phyloP scores from a whole-genome alignment of 495 filamentous ascomycete species.

The Cetradonia linearis region DNA sequence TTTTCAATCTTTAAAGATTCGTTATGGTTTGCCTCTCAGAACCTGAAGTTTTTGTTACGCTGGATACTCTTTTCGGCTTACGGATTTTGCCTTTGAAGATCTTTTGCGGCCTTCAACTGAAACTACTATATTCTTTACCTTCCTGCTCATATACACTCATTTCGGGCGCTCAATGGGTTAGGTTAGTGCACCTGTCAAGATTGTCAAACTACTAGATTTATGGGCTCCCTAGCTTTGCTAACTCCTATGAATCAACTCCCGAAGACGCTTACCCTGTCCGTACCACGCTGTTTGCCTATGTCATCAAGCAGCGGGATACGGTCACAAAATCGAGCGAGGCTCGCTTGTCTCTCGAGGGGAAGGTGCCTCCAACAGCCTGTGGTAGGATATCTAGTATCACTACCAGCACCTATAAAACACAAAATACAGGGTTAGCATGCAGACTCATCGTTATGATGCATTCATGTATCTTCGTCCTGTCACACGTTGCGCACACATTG shows the following conservation, averaged over 20 bases:
- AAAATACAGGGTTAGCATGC: background rate
- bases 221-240: background rate
- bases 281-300: no score
- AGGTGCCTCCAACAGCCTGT: background rate
- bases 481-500: background rate
- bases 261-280: no score
- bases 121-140: background rate
- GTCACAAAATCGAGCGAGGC: background rate
- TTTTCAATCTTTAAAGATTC: background rate
- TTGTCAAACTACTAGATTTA: background rate
- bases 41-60: background rate
- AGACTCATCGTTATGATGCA: no score
- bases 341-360: background rate
- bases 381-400: background rate
- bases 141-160: background rate
- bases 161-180: background rate
- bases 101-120: background rate
- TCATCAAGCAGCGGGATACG: no score
- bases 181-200: background rate
- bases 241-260: background rate
- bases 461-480: background rate
- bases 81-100: background rate
- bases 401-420: background rate
- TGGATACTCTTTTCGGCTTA: background rate
- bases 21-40: background rate